Percentiles rank a stretch among this genome's conserved stretches.
phyloP scores from a whole-genome alignment of 1,284 basidiomycete species.

The Rhodotorula sp. region DNA sequence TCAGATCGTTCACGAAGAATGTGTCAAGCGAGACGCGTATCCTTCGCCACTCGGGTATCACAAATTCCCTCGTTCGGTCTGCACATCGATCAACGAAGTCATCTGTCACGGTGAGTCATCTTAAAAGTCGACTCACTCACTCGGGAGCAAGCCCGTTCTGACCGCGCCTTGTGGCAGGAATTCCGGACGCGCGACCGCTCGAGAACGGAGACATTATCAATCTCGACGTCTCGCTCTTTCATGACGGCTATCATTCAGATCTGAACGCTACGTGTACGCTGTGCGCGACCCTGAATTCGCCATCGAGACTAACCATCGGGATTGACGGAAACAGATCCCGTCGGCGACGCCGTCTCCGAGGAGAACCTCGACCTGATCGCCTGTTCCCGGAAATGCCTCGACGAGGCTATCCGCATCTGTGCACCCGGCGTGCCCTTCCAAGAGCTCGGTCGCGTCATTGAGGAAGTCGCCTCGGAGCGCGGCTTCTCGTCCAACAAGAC shows the following conservation, averaged over 20 bases:
- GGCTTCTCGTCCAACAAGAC: slow-evolving; percentile 71
- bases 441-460: slow-evolving; percentile 59
- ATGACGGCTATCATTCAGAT: slow-evolving; percentile 78
- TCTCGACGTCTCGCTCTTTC: slow-evolving; percentile 66
- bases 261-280: slow-evolving; percentile 63
- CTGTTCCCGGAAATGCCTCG: slow-evolving; percentile 73
- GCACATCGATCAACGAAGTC: slow-evolving; percentile 85
- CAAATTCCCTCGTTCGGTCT: slow-evolving; percentile 86
- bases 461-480: slow-evolving; percentile 73
- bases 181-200: slow-evolving; percentile 82
- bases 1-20: slow-evolving; percentile 87
- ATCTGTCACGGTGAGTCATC: slow-evolving; percentile 70
- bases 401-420: slow-evolving; percentile 63
- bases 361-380: slow-evolving; percentile 71
- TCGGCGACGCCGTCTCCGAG: slow-evolving; percentile 50
- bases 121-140: slow-evolving; percentile 2
- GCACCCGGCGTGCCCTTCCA: slow-evolving; percentile 43
- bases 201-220: slow-evolving; percentile 91
- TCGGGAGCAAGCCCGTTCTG: slow-evolving; percentile 37
- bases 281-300: neutral
- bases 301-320: too few species aligned
- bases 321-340: slow-evolving; percentile 15
- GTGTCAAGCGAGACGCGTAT: slow-evolving; percentile 85
- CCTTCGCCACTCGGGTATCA: slow-evolving; percentile 93
- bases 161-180: slow-evolving; percentile 55